Percentiles rank a stretch among this genome's conserved stretches.
Conservation (phyloP, 139 green algal species). For the Desmodesmus armatus region DNA sequence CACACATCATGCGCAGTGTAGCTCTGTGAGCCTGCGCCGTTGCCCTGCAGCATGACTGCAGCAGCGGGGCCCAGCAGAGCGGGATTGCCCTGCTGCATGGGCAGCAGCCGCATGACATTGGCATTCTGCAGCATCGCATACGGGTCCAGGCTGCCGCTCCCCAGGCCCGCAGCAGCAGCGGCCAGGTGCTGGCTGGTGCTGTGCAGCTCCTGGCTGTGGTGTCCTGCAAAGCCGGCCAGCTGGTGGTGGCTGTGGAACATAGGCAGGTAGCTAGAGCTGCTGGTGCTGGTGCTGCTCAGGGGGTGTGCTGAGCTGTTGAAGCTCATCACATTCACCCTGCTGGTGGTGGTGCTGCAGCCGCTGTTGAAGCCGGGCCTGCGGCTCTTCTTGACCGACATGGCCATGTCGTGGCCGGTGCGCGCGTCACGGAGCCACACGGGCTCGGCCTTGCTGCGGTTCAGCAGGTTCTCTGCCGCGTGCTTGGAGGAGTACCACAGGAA, state of each 20-base stretch:
- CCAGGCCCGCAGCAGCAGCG: not conserved
- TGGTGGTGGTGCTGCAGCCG: not conserved
- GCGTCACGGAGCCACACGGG: constrained; percentile 22
- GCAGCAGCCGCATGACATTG: constrained; percentile 29
- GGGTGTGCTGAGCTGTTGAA: not conserved
- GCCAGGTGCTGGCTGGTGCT: no score
- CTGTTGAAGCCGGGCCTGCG: not conserved
- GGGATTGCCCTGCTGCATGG: constrained; percentile 11
- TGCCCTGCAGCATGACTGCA: no score
- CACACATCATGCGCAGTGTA: constrained; percentile 28
- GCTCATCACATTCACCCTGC: not conserved
- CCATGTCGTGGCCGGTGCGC: constrained; percentile 15
- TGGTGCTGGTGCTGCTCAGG: not conserved
- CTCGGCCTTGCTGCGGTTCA: constrained; percentile 4
- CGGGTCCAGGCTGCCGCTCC: not conserved
- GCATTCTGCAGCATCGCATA: not conserved
- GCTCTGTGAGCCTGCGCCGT: no score
- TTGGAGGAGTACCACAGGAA: constrained; percentile 32
- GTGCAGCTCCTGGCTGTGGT: no score
- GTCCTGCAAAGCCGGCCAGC: no score
- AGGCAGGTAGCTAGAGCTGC: not conserved
- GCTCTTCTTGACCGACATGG: constrained; percentile 9
- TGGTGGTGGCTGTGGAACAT: no score
- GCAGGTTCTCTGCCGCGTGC: constrained; percentile 15
- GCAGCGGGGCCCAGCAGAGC: not conserved